Evolutionary conservation across 2,329 filamentous ascomycete species (phyloP).

Genomic region (Sporothrix luriei): DNA sequence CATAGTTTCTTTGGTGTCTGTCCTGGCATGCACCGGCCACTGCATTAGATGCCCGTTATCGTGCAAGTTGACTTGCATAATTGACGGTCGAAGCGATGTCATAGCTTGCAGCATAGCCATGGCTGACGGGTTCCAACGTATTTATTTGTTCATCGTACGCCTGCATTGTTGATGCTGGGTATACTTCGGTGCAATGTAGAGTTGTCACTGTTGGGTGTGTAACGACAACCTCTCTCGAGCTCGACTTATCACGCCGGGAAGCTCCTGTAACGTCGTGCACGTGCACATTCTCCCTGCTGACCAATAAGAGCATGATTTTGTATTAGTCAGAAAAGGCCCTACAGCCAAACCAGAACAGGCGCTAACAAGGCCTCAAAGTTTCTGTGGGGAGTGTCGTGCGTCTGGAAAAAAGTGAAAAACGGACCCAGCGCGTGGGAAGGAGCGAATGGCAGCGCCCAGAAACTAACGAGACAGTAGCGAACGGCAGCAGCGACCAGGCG

Average conservation of each 20-base stretch:
- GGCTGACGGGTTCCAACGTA: neutral
- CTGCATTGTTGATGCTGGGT: no score
- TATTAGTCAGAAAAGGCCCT: conserved; percentile 19
- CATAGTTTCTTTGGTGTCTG: conserved; percentile 6
- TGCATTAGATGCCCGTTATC: neutral
- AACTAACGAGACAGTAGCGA: conserved; percentile 14
- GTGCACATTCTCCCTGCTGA: conserved; percentile 1
- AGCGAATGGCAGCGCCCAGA: conserved; percentile 18
- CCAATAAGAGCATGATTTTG: neutral
- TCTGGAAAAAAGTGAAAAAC: conserved; percentile 20
- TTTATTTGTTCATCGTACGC: neutral
- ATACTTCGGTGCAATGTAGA: neutral
- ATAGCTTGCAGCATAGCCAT: neutral
- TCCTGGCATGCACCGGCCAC: neutral
- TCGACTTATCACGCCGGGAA: no score
- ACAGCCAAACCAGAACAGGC: neutral
- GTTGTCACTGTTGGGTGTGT: neutral
- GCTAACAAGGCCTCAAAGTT: conserved; percentile 5
- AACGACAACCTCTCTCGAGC: neutral
- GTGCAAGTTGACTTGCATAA: conserved; percentile 16
- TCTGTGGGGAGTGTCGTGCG: conserved; percentile 10
- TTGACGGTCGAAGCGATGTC: neutral
- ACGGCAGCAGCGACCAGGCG: conserved; percentile 4
- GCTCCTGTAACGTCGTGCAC: neutral
- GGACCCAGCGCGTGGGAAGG: neutral